Evolutionary conservation across 2,329 filamentous ascomycete genomes (phyloP).

Genomic region (Pseudogymnoascus sp.): DNA sequence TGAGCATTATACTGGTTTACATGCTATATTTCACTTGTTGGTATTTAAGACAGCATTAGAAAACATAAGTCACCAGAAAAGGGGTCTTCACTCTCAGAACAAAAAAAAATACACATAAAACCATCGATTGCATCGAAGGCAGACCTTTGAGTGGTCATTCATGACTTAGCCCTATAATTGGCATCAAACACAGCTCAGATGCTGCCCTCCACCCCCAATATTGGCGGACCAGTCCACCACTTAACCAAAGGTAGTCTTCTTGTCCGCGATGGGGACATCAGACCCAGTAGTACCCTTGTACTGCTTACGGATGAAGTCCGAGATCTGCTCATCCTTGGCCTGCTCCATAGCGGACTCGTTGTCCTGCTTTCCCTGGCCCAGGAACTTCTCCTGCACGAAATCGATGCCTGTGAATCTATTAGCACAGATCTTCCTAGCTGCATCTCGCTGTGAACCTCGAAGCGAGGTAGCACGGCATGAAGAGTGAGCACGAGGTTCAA

Average conservation of each 20-base stretch:
- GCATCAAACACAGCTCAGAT: not conserved
- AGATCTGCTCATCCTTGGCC: constrained; percentile 73
- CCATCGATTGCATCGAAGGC: not conserved
- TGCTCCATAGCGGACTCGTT: constrained; percentile 70
- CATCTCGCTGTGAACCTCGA: not conserved
- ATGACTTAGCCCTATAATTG: not conserved
- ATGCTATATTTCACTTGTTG: not conserved
- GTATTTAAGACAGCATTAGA: not conserved
- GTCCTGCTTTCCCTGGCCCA: constrained; percentile 61
- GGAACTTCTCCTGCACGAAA: constrained; percentile 65
- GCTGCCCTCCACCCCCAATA: not conserved
- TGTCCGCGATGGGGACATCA: constrained; percentile 64
- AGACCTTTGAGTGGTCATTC: not conserved
- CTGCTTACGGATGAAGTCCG: constrained; percentile 59
- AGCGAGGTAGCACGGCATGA: not conserved
- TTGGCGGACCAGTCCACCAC: not conserved
- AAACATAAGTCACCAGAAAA: not conserved
- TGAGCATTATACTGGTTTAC: not conserved
- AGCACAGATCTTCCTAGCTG: not conserved
- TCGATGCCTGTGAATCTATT: constrained; percentile 53
- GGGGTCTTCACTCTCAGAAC: not conserved
- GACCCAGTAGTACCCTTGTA: constrained; percentile 63
- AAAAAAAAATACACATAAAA: not conserved
- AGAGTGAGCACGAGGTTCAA: constrained; percentile 12
- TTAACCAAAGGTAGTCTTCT: constrained; percentile 36